A percentile compares a stretch with the other conserved stretches of the same genome.
phyloP scores from a whole-genome alignment of 352 stramenopile genomes.

The Hyaloperonospora arabidopsidis region DNA sequence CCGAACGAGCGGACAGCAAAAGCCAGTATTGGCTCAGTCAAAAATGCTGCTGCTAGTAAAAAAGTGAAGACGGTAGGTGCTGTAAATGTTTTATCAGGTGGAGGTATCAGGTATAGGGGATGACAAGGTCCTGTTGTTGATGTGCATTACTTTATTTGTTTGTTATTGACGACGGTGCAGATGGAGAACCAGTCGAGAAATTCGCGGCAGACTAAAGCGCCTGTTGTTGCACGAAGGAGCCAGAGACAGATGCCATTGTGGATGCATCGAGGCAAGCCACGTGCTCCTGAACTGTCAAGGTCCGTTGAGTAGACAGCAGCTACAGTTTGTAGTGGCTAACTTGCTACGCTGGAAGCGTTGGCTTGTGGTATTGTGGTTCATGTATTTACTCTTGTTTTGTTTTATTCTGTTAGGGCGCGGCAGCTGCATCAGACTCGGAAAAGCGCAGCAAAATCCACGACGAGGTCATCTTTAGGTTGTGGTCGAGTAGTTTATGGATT shows the following conservation, averaged over 20 bases:
- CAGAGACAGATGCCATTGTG: slow-evolving; percentile 13
- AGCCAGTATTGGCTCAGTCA: background rate
- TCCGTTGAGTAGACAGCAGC: background rate
- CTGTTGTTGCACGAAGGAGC: background rate
- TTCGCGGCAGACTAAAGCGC: background rate
- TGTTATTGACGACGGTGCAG: no score
- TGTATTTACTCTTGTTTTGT: no score
- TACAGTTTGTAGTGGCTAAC: background rate
- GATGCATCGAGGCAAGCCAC: slow-evolving; percentile 15
- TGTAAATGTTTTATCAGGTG: no score
- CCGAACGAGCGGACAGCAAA: slow-evolving; percentile 14
- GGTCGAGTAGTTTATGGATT: background rate
- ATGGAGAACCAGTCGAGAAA: no score
- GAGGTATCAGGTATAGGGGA: no score
- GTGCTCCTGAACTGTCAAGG: slow-evolving; percentile 11
- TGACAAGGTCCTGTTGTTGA: no score
- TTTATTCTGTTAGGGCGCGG: no score
- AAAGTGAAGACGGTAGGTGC: slow-evolving; percentile 3
- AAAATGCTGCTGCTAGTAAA: background rate
- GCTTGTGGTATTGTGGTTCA: no score
- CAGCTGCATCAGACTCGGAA: slow-evolving; percentile 16
- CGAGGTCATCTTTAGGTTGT: slow-evolving; percentile 10
- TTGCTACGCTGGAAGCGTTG: background rate
- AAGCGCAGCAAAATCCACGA: slow-evolving; percentile 2
- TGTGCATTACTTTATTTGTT: no score